Evolutionary conservation across 176 grass and related monocot genomes (phyloP).

Genomic region (Phyllostachys edulis): DNA sequence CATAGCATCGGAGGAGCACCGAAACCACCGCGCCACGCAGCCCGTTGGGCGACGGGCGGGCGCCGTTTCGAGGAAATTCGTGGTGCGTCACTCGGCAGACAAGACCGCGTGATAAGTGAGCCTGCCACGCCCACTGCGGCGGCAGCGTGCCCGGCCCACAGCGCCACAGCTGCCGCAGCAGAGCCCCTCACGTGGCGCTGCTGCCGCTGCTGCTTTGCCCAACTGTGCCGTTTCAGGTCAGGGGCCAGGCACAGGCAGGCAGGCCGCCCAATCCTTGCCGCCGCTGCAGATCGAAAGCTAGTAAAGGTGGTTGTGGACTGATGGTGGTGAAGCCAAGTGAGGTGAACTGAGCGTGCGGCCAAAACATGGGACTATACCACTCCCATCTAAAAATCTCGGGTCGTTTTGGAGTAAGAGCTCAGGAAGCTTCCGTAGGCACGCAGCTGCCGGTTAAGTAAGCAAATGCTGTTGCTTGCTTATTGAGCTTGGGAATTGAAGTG

Average conservation of each 20-base stretch:
- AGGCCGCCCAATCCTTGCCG: neutral
- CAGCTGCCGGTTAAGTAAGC: neutral
- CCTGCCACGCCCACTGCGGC: neutral
- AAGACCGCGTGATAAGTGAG: neutral
- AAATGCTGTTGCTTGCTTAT: neutral
- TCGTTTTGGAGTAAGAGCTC: neutral
- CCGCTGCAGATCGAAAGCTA: neutral
- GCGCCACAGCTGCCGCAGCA: neutral
- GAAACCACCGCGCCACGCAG: neutral
- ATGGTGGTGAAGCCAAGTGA: neutral
- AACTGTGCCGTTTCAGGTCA: neutral
- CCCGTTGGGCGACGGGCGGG: neutral
- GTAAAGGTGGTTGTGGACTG: neutral
- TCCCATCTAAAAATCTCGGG: neutral
- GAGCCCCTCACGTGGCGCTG: slow-evolving; percentile 18
- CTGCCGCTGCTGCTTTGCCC: neutral
- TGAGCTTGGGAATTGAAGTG: neutral
- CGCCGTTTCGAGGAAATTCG: neutral
- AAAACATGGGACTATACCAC: neutral
- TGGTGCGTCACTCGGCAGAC: neutral
- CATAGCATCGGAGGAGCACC: neutral
- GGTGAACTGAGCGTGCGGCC: neutral
- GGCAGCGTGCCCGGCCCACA: no score
- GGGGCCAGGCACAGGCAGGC: neutral
- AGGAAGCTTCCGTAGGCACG: neutral